These are phyloP conservation scores for Cystobasidiaceae sp. DNA, from an alignment of 1,284 basidiomycete species.

Conservation along the genomic window DNA sequence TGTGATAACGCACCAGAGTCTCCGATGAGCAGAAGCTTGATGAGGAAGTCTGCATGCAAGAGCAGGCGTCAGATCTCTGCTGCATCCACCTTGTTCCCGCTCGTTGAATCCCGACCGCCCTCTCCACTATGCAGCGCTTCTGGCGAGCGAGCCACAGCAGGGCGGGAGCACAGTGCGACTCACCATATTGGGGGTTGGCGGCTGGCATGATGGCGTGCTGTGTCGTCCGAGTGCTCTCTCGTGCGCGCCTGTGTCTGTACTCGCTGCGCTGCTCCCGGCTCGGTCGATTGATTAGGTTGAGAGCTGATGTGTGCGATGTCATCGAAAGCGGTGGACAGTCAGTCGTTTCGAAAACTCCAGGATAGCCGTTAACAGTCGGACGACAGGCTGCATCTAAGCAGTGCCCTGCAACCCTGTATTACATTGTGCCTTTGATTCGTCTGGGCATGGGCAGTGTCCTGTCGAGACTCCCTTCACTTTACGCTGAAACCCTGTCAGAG, in stretches of 20 bases:
- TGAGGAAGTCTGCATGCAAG: slow-evolving; percentile 18
- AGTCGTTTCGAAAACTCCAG: too few species aligned
- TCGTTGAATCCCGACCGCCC: neutral
- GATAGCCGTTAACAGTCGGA: too few species aligned
- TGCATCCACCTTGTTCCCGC: neutral
- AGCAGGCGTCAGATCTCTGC: neutral
- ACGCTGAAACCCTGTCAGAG: neutral
- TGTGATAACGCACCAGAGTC: slow-evolving; percentile 84
- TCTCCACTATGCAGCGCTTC: neutral
- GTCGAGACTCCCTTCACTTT: neutral
- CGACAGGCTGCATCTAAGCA: too few species aligned
- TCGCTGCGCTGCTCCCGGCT: neutral
- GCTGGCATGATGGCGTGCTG: slow-evolving; percentile 9
- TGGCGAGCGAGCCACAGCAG: neutral
- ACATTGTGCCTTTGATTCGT: too few species aligned
- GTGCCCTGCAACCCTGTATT: too few species aligned
- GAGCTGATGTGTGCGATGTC: too few species aligned
- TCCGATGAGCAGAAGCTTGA: slow-evolving; percentile 85
- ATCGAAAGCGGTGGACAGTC: too few species aligned
- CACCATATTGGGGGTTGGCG: slow-evolving; percentile 30
- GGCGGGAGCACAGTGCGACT: neutral
- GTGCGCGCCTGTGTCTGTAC: neutral
- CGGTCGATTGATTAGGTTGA: too few species aligned
- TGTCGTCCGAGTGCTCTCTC: neutral
- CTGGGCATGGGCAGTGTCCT: too few species aligned